phyloP scores from a whole-genome alignment of 177 flowering plant species.

The Vitis hybrid region DNA sequence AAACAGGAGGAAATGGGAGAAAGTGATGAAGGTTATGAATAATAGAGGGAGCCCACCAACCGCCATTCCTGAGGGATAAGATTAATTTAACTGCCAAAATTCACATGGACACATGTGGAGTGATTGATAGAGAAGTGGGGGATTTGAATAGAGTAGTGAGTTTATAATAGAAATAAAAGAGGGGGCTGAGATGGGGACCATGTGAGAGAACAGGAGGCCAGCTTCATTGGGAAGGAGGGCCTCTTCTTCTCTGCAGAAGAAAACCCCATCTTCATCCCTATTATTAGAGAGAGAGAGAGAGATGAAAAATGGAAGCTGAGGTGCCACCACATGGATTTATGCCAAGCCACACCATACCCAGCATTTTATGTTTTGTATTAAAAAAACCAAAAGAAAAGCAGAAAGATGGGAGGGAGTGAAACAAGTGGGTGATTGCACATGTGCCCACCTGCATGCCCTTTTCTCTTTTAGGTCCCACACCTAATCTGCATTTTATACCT shows the following conservation, averaged over 20 bases:
- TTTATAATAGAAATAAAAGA: too few relatives aligned
- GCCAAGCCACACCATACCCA: conserved; percentile 10
- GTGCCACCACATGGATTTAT: conserved; percentile 32
- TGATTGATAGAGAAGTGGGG: background rate
- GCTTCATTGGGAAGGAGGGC: conserved; percentile 31
- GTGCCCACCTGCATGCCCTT: too few relatives aligned
- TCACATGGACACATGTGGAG: conserved; percentile 52
- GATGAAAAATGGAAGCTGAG: conserved; percentile 2
- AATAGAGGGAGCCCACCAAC: conserved; percentile 27
- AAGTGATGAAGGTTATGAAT: conserved; percentile 15
- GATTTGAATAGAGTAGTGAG: too few relatives aligned
- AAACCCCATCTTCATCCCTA: conserved; percentile 2
- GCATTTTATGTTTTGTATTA: conserved; percentile 4
- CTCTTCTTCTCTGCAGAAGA: too few relatives aligned
- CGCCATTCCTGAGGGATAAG: conserved; percentile 16
- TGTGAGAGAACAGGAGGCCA: conserved; percentile 32
- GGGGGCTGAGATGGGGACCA: conserved; percentile 29
- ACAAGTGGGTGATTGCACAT: too few relatives aligned
- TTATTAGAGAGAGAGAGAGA: conserved; percentile 18
- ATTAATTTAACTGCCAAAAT: conserved; percentile 5
- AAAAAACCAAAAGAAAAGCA: background rate
- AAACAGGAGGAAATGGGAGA: conserved; percentile 21
- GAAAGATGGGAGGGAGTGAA: too few relatives aligned
- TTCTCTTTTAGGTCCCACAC: too few relatives aligned
- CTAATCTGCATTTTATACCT: too few relatives aligned